Evolutionary conservation across 306 rosid genomes (phyloP).

Genomic region (Potentilla sterilis): DNA sequence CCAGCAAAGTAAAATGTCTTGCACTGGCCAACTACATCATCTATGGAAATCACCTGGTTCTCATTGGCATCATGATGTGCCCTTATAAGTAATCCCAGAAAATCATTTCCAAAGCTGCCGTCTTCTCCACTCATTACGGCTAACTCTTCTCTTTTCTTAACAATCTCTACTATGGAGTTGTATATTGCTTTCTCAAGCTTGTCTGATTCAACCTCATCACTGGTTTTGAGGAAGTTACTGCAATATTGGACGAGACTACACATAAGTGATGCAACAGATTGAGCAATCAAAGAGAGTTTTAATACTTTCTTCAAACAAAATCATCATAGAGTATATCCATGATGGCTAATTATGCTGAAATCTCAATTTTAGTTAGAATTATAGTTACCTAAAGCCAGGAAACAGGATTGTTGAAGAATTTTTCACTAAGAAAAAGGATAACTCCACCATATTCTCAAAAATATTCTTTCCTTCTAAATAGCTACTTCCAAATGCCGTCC

Average conservation of each 20-base stretch:
- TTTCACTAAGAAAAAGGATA: conserved; percentile 11
- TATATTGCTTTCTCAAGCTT: conserved; percentile 26
- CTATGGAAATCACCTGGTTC: conserved; percentile 19
- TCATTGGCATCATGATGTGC: conserved; percentile 20
- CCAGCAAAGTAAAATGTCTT: conserved; percentile 28
- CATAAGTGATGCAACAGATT: background rate
- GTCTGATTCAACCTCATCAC: conserved; percentile 26
- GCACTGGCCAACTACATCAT: conserved; percentile 30
- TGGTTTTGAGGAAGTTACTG: conserved; percentile 16
- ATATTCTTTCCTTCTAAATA: conserved; percentile 26
- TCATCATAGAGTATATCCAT: background rate
- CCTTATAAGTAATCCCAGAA: conserved; percentile 24
- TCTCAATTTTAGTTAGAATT: background rate
- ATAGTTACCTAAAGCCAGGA: conserved; percentile 23
- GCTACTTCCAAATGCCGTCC: conserved; percentile 34
- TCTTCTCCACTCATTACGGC: conserved; percentile 9
- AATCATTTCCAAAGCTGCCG: conserved; percentile 30
- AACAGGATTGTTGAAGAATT: conserved; percentile 1
- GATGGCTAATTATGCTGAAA: background rate
- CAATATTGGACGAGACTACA: background rate
- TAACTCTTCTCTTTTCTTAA: conserved; percentile 20
- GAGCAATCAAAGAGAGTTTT: background rate
- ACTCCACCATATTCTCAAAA: conserved; percentile 23
- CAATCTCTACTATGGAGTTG: conserved; percentile 12
- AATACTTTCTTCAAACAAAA: background rate